phyloP scores from a whole-genome alignment of 768 basidiomycete species.

The Porpolomopsis calyptriformis region DNA sequence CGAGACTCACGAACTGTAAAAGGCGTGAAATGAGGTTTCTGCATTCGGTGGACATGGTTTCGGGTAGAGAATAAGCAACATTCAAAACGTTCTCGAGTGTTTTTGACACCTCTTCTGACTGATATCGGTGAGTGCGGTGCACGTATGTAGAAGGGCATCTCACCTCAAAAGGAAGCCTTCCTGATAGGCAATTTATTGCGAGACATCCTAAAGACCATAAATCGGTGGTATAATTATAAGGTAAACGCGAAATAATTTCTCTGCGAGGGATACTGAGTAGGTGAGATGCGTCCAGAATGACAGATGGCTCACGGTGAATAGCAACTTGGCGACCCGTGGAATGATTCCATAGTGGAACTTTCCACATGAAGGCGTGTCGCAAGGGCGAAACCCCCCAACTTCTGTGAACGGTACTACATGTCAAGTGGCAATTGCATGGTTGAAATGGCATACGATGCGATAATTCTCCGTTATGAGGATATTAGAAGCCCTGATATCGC shows the following conservation, averaged over 20 bases:
- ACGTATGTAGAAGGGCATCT: slow-evolving; percentile 4
- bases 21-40: slow-evolving; percentile 20
- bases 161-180: slow-evolving; percentile 26
- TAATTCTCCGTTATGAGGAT: slow-evolving; percentile 31
- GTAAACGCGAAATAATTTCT: slow-evolving; percentile 25
- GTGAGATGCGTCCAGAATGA: not conserved
- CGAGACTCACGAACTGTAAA: slow-evolving; percentile 19
- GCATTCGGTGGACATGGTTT: slow-evolving; percentile 14
- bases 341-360: slow-evolving; percentile 13
- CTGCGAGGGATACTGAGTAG: slow-evolving; percentile 16
- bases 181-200: slow-evolving; percentile 27
- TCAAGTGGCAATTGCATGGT: not conserved
- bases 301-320: slow-evolving; percentile 30
- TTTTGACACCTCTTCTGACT: slow-evolving; percentile 15
- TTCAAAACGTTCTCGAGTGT: slow-evolving; percentile 17
- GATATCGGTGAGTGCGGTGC: not conserved
- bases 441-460: slow-evolving; percentile 26
- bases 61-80: slow-evolving; percentile 17
- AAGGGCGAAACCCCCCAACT: slow-evolving; percentile 32
- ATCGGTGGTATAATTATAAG: slow-evolving; percentile 30
- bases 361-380: slow-evolving; percentile 22
- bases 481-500: slow-evolving; percentile 30
- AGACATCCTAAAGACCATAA: slow-evolving; percentile 40
- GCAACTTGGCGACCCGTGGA: slow-evolving; percentile 19
- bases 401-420: slow-evolving; percentile 20